Evolutionary conservation across 2,329 filamentous ascomycete genomes (phyloP), one percentile per base, ranked within the genome.

Genomic region (Scortechinia acanthostroma): DNA sequence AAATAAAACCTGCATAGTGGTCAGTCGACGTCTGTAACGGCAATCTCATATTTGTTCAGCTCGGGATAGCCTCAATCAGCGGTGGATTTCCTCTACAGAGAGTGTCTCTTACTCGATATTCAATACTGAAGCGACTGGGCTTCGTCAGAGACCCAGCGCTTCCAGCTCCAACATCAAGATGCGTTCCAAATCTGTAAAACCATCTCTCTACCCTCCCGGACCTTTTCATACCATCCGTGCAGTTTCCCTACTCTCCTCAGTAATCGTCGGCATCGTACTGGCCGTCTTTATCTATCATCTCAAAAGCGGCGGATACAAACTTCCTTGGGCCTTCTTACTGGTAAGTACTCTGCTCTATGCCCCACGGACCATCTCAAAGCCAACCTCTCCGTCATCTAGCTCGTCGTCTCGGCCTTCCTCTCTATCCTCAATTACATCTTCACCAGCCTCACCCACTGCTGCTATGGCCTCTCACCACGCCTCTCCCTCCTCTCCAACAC

Each of bases 241-340:
- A 13, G 14, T 40, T 17, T 6, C 35, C 35, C 35, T 40, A 6
- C 35, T 40, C 10, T 40, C 35, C 10, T 10, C 35, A 6, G 6
- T 73, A 33, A 62, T 80, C 17, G 75, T 79, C 46, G 68, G 66
- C 3, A 64, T 61, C 22, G 74, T 81, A 43, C 69, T 80, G 58
- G 62, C 62, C 47, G 75, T 71, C 50, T 81, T 81, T 58, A 68
- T 75, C 49, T 71, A 64, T 50, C 70, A 77, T 50, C 65, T 81
- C 19, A 65, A 65, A 17, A 61, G 65, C 40, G 72, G 74, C 49
- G 58, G 69, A 43, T 76, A 70, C 58, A 66, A 64, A 42, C 61
- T 76, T 3, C 77, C 77, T 0, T 80, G 74, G 70, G 76, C 76
- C 2, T 81, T 81, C 53, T 64, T 80, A 16, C 59, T 80, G 48